phyloP scores from a whole-genome alignment of 2,329 filamentous ascomycete genomes.

The Penicillium psychrosexuale region DNA sequence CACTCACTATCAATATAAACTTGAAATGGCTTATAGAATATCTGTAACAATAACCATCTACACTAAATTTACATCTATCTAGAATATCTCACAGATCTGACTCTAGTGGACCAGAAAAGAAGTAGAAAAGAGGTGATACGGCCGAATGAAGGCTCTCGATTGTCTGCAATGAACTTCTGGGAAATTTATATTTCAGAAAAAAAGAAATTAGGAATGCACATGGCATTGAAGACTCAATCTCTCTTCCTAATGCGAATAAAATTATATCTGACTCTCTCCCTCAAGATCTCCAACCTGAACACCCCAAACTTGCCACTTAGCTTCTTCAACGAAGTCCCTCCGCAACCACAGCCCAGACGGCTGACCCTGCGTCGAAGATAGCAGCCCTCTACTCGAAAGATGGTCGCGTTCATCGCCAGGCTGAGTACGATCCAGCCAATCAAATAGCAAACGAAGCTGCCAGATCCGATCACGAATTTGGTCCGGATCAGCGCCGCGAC shows the following conservation, averaged over 20 bases:
- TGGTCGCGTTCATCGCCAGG: conserved; percentile 9
- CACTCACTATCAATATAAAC: background rate
- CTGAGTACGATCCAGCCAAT: conserved; percentile 57
- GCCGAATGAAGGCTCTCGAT: background rate
- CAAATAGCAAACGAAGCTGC: conserved; percentile 62
- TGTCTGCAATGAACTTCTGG: background rate
- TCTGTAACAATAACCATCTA: background rate
- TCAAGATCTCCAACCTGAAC: conserved; percentile 32
- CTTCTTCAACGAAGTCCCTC: conserved; percentile 41
- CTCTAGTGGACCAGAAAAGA: background rate
- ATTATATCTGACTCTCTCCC: background rate
- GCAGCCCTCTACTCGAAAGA: background rate
- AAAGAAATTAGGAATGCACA: background rate
- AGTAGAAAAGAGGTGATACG: background rate
- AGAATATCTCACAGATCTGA: background rate
- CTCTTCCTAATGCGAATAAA: background rate
- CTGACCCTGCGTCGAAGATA: conserved; percentile 2
- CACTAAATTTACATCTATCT: background rate
- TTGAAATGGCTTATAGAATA: background rate
- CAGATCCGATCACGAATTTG: conserved; percentile 57
- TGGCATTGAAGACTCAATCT: background rate
- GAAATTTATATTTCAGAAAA: background rate
- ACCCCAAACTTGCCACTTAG: conserved; percentile 43
- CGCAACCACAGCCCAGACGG: conserved; percentile 38
- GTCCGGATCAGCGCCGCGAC: conserved; percentile 37